Conservation (phyloP, 148 eudicot species). For the Mesembryanthemum crystallinum region DNA sequence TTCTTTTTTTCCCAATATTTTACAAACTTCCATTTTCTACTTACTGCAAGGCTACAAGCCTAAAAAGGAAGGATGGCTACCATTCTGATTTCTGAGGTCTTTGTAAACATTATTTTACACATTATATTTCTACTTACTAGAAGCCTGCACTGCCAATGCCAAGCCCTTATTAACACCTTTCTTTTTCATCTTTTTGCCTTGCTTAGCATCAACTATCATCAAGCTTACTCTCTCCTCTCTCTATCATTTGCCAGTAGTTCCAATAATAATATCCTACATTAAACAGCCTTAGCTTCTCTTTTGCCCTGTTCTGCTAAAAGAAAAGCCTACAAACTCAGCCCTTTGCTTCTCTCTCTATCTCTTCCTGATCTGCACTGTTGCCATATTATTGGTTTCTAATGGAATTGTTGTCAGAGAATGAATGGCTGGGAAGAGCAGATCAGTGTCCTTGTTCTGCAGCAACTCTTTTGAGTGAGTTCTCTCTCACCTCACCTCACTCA, state of each 20-base stretch:
- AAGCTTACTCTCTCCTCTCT: background rate
- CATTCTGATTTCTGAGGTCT: conserved; percentile 14
- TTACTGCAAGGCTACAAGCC: conserved; percentile 35
- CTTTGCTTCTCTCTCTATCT: conserved; percentile 12
- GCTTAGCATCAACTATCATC: background rate
- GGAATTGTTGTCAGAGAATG: conserved; percentile 55
- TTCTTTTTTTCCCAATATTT: background rate
- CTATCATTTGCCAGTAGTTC: conserved; percentile 6
- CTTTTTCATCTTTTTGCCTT: conserved; percentile 4
- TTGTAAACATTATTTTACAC: conserved; percentile 28
- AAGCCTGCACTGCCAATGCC: background rate
- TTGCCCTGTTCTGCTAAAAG: conserved; percentile 19
- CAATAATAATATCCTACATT: conserved; percentile 25
- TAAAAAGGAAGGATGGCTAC: conserved; percentile 23
- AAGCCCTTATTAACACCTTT: background rate
- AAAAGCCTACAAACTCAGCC: conserved; percentile 15
- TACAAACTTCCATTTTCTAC: conserved; percentile 21
- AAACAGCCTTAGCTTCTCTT: conserved; percentile 19
- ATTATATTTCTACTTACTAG: conserved; percentile 23
- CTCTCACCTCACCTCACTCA: conserved; percentile 13
- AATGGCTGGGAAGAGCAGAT: conserved; percentile 57
- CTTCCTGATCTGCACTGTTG: conserved; percentile 24
- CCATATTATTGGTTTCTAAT: conserved; percentile 29
- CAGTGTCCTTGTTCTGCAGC: conserved; percentile 46
- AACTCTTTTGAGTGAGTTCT: conserved; percentile 35